These are phyloP conservation scores for Cerrena zonata DNA, from an alignment of 1,284 basidiomycete species.

Conservation along the genomic window DNA sequence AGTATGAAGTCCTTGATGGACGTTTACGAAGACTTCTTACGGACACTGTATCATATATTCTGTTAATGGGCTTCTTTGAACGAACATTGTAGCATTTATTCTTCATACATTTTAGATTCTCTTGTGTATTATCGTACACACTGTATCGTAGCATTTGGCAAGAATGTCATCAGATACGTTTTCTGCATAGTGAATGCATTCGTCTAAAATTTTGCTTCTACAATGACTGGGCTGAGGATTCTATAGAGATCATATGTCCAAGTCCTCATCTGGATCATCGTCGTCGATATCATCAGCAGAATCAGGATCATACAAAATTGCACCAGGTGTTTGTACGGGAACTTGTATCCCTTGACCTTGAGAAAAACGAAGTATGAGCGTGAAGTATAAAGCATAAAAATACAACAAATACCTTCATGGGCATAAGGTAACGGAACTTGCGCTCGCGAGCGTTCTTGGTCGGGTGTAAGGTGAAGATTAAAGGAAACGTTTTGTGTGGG, in stretches of 20 bases:
- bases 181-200: background rate
- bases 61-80: background rate
- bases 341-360: conserved; percentile 1
- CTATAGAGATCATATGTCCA: conserved; percentile 48
- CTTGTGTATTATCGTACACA: background rate
- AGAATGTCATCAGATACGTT: background rate
- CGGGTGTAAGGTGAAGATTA: conserved; percentile 78
- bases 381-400: background rate
- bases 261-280: conserved; percentile 84
- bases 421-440: conserved; percentile 82
- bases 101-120: background rate
- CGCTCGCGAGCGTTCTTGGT: conserved; percentile 75
- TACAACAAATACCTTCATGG: conserved; percentile 60
- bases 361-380: background rate
- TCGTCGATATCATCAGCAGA: conserved; percentile 86
- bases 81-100: background rate
- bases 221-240: background rate
- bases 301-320: conserved; percentile 74
- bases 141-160: background rate
- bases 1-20: background rate
- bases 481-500: conserved; percentile 71
- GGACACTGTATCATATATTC: background rate
- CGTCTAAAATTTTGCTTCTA: background rate
- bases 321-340: conserved; percentile 21
- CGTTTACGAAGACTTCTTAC: background rate